A percentile compares a stretch with the other conserved stretches of the same genome.
Evolutionary conservation across 1,284 basidiomycete species (phyloP).

Genomic region (Cutaneotrichosporon cutaneum): DNA sequence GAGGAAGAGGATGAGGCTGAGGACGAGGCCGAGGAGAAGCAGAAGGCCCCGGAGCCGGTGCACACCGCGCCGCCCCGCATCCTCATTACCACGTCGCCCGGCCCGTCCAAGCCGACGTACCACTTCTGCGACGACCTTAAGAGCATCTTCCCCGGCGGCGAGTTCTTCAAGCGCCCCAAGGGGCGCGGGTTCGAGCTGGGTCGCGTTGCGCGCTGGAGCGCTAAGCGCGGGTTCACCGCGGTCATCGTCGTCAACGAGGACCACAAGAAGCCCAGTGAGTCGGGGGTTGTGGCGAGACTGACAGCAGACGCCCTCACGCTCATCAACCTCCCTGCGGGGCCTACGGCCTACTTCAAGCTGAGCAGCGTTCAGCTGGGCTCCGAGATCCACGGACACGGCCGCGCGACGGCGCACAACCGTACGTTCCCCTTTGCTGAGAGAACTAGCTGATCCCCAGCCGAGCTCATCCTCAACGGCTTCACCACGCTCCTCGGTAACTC

Average conservation of each 20-base stretch:
- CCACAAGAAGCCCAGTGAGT: constrained; percentile 82
- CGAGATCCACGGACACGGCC: constrained; percentile 87
- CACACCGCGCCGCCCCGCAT: constrained; percentile 74
- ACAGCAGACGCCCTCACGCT: constrained; percentile 82
- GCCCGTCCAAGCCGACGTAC: constrained; percentile 77
- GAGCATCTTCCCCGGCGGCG: constrained; percentile 89
- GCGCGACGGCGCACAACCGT: constrained; percentile 73
- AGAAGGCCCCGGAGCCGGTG: constrained; percentile 19
- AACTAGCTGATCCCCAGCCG: constrained; percentile 55
- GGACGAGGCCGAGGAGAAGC: constrained; percentile 25
- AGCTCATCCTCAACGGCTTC: constrained; percentile 94
- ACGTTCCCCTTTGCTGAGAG: neutral
- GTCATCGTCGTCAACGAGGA: constrained; percentile 94
- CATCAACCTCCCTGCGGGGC: constrained; percentile 85
- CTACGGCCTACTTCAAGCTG: constrained; percentile 94
- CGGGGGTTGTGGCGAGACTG: constrained; percentile 4
- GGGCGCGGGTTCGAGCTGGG: constrained; percentile 93
- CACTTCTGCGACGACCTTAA: constrained; percentile 89
- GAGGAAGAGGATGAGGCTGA: constrained; percentile 60
- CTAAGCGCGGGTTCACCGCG: constrained; percentile 76
- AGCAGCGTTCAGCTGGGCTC: constrained; percentile 82
- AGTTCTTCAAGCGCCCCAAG: constrained; percentile 85
- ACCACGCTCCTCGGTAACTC: constrained; percentile 90
- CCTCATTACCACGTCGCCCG: constrained; percentile 85
- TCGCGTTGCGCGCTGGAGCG: constrained; percentile 90